Percentiles rank a stretch among this genome's conserved stretches.
Conservation (phyloP, 805 yeast species). For the Vanderwaltozyma tropicalis region DNA sequence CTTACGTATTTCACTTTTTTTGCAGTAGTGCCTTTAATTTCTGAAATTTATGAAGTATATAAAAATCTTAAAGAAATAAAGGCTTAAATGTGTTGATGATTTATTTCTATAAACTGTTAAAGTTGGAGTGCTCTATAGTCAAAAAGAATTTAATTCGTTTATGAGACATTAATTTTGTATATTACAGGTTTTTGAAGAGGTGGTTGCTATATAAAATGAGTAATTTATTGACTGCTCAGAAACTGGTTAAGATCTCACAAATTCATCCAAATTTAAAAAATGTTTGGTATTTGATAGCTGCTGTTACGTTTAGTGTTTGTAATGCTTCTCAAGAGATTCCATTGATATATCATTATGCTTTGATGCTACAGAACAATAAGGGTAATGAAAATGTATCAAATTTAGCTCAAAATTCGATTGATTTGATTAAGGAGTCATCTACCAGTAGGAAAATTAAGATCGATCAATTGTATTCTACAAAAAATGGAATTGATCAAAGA, state of each 20-base stretch:
- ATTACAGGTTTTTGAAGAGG: no score
- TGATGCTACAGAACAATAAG: conserved; percentile 24
- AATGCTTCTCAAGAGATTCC: conserved; percentile 79
- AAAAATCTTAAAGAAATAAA: no score
- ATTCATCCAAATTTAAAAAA: conserved; percentile 42
- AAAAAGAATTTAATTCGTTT: no score
- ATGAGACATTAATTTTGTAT: no score
- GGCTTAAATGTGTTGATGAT: no score
- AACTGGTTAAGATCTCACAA: conserved; percentile 21
- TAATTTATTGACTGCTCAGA: conserved; percentile 19
- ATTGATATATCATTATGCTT: conserved; percentile 57
- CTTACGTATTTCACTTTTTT: no score
- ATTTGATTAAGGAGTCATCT: conserved; percentile 5
- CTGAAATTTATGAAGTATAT: no score
- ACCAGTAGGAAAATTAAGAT: conserved; percentile 4
- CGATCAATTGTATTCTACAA: conserved; percentile 13
- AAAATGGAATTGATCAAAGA: conserved; percentile 14
- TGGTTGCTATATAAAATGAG: no score
- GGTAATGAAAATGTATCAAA: conserved; percentile 8
- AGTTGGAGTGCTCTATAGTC: no score
- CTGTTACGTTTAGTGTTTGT: conserved; percentile 71
- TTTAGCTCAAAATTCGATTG: conserved; percentile 16
- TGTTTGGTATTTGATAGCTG: conserved; percentile 71
- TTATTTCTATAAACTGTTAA: no score
- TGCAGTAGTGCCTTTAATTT: no score